phyloP scores from a whole-genome alignment of 2,329 filamentous ascomycete genomes.

The Macrophomina tecta region DNA sequence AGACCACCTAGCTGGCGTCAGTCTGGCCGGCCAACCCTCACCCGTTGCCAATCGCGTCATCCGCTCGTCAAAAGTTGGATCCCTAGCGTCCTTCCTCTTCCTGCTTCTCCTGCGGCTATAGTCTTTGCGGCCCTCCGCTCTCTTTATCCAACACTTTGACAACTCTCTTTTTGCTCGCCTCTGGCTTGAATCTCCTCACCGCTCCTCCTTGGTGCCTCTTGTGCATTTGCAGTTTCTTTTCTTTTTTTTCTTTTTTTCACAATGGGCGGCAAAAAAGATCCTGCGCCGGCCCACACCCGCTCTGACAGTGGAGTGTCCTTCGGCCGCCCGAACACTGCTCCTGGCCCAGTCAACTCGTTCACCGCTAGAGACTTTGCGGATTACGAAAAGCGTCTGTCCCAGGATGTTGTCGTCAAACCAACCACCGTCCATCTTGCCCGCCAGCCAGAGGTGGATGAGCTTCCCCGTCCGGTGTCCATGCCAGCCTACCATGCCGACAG shows the following conservation, averaged over 20 bases:
- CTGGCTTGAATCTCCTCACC: neutral
- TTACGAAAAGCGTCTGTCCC: slow-evolving; percentile 24
- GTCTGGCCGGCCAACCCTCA: neutral
- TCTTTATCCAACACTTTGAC: no score
- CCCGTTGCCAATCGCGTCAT: neutral
- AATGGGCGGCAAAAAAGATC: neutral
- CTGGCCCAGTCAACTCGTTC: slow-evolving; percentile 11
- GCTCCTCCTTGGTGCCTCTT: neutral
- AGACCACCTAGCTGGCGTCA: neutral
- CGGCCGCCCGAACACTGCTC: neutral
- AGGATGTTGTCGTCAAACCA: neutral
- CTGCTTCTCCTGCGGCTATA: neutral
- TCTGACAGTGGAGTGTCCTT: neutral
- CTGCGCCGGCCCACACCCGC: neutral
- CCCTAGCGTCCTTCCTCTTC: neutral
- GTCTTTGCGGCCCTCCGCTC: neutral
- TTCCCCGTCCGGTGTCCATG: neutral
- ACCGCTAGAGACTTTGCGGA: slow-evolving; percentile 18
- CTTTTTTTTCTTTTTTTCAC: neutral
- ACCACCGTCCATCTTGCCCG: neutral
- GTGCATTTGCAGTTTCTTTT: neutral
- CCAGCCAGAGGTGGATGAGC: neutral
- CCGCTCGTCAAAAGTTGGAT: no score
- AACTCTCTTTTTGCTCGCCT: neutral
- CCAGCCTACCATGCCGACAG: neutral